phyloP scores from a whole-genome alignment of 352 stramenopile species.

The Pythium periplocum region DNA sequence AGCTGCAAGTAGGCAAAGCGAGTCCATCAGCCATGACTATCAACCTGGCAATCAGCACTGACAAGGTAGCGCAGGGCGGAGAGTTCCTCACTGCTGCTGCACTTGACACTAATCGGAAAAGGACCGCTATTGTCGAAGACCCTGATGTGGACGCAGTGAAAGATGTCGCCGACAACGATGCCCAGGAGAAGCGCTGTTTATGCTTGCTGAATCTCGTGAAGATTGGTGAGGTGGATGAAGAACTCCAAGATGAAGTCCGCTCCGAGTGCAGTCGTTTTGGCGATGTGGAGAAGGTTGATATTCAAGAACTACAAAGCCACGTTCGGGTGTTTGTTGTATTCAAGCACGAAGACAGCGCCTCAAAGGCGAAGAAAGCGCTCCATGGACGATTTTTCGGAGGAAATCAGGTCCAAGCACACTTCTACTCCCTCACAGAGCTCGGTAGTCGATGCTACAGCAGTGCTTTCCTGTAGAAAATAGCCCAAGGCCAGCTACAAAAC shows the following conservation, averaged over 20 bases:
- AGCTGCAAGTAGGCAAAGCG: constrained; percentile 75
- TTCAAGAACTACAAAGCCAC: constrained; percentile 60
- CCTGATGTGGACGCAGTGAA: constrained; percentile 57
- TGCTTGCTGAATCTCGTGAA: constrained; percentile 72
- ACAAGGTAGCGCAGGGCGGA: constrained; percentile 50
- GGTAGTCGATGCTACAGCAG: constrained; percentile 40
- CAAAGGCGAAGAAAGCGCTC: constrained; percentile 48
- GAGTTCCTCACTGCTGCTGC: constrained; percentile 8
- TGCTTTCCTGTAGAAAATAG: constrained; percentile 32
- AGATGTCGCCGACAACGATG: constrained; percentile 23
- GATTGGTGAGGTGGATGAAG: constrained; percentile 62
- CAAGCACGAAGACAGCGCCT: constrained; percentile 31
- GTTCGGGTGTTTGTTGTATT: constrained; percentile 80
- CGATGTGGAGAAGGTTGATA: constrained; percentile 42
- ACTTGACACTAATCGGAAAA: constrained; percentile 13
- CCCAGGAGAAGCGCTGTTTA: constrained; percentile 45
- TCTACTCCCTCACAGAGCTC: constrained; percentile 49
- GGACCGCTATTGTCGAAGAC: constrained; percentile 32
- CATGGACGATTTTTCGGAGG: constrained; percentile 74
- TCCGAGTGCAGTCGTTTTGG: constrained; percentile 65
- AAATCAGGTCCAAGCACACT: constrained; percentile 63
- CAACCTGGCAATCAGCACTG: constrained; percentile 55
- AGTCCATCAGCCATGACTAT: constrained; percentile 59
- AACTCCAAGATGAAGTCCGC: constrained; percentile 62
- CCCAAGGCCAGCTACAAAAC: not conserved